Percentiles rank a stretch among this genome's conserved stretches.
Evolutionary conservation across 805 yeast species (phyloP).

Genomic region (Saturnispora halmiae): DNA sequence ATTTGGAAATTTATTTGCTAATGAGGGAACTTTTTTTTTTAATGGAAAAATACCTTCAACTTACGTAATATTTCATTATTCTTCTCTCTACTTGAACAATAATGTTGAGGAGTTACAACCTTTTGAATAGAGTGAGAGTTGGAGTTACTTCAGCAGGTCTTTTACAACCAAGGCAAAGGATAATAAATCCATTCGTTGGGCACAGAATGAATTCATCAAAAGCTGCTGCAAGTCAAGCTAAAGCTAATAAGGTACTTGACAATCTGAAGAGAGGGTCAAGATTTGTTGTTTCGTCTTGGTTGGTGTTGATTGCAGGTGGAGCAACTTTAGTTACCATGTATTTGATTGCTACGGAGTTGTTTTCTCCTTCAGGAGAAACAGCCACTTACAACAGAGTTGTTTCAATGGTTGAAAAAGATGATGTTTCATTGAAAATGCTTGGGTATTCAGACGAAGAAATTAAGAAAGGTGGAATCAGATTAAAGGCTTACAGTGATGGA

Average conservation of each 20-base stretch:
- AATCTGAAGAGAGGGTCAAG: slow-evolving; percentile 50
- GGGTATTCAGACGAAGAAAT: slow-evolving; percentile 34
- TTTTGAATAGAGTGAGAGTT: neutral
- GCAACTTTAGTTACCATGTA: slow-evolving; percentile 62
- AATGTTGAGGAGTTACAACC: no score
- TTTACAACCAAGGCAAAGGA: neutral
- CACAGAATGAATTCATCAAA: slow-evolving; percentile 7
- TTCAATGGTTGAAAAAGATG: slow-evolving; percentile 60
- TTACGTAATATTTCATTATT: no score
- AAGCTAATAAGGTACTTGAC: slow-evolving; percentile 30
- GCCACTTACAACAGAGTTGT: slow-evolving; percentile 85
- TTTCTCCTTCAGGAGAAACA: slow-evolving; percentile 87
- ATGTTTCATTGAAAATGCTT: slow-evolving; percentile 47
- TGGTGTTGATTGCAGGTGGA: slow-evolving; percentile 63
- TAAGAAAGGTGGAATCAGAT: slow-evolving; percentile 35
- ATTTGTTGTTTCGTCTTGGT: slow-evolving; percentile 48
- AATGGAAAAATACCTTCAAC: neutral
- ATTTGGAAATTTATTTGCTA: no score
- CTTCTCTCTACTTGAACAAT: no score
- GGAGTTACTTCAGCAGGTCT: neutral
- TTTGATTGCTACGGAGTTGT: slow-evolving; percentile 66
- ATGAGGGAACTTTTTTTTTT: no score
- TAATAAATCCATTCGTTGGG: neutral
- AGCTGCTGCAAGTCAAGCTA: slow-evolving; percentile 11
- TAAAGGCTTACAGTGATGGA: slow-evolving; percentile 76